A percentile compares a stretch with the other conserved stretches of the same genome.
These are phyloP conservation scores for Alternaria conjuncta DNA, from an alignment of 2,329 filamentous ascomycete species.

Conservation along the genomic window DNA sequence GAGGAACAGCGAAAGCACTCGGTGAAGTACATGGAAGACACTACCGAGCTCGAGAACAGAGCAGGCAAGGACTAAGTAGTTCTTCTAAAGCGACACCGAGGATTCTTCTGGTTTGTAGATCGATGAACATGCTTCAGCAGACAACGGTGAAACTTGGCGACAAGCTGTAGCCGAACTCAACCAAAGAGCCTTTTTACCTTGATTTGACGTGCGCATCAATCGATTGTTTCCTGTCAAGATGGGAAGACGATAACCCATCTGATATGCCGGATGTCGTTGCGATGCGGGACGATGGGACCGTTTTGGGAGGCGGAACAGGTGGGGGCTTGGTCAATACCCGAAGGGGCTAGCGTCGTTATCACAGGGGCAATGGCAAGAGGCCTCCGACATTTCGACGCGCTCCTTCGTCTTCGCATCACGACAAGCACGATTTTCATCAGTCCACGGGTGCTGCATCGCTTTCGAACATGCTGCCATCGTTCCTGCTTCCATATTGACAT, in stretches of 20 bases:
- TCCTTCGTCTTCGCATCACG: background rate
- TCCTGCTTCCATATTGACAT: accelerated
- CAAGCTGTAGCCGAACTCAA: background rate
- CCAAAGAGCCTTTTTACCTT: no score
- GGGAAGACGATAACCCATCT: no score
- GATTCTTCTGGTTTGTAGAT: no score
- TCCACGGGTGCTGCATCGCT: background rate
- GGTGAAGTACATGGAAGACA: slow-evolving; percentile 2
- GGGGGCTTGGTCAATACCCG: background rate
- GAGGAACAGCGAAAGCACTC: slow-evolving; percentile 8
- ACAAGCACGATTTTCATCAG: background rate
- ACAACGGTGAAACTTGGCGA: background rate
- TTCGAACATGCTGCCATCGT: accelerated
- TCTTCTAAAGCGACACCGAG: background rate
- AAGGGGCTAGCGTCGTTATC: background rate
- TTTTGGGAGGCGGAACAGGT: background rate
- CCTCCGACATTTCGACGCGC: accelerated
- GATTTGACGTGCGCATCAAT: no score
- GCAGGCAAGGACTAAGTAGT: background rate
- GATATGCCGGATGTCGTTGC: no score
- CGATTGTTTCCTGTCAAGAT: no score
- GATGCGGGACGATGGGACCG: no score
- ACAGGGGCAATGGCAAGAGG: background rate
- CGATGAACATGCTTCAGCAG: background rate
- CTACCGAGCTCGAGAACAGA: background rate